phyloP scores from a whole-genome alignment of 2,329 filamentous ascomycete genomes.

The Sarocladiaceae sp. region DNA sequence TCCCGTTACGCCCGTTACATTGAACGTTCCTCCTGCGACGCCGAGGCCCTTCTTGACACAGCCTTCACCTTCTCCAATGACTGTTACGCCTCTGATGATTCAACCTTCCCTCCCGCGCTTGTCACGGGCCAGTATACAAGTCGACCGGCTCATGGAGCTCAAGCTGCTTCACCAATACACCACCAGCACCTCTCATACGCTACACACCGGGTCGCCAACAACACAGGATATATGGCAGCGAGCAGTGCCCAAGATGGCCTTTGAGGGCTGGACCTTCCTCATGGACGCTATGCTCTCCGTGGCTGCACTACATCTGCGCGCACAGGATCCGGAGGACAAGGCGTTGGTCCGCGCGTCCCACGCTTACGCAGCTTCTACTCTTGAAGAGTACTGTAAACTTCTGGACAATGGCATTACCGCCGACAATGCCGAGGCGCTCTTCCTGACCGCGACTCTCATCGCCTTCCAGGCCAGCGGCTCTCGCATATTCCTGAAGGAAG shows the following conservation, averaged over 20 bases:
- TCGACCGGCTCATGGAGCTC: conserved; percentile 50
- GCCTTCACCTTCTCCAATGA: conserved; percentile 16
- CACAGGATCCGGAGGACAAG: conserved; percentile 49
- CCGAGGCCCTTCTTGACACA: background rate
- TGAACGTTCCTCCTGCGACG: conserved; percentile 1
- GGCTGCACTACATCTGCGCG: conserved; percentile 56
- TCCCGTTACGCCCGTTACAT: conserved; percentile 1
- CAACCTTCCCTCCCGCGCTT: conserved; percentile 20
- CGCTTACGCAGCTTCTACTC: conserved; percentile 57
- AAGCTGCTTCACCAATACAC: conserved; percentile 61
- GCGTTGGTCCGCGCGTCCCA: conserved; percentile 56
- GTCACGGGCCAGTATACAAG: conserved; percentile 25
- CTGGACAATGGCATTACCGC: conserved; percentile 51
- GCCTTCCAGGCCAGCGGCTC: conserved; percentile 61
- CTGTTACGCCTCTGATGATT: conserved; percentile 28
- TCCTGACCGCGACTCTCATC: conserved; percentile 57
- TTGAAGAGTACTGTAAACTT: conserved; percentile 52
- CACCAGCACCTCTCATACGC: conserved; percentile 51
- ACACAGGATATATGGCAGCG: conserved; percentile 54
- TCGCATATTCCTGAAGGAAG: conserved; percentile 55
- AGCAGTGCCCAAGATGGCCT: conserved; percentile 55
- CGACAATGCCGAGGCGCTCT: conserved; percentile 55
- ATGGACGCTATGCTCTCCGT: conserved; percentile 60
- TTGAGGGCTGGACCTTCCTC: conserved; percentile 50
- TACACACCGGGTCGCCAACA: conserved; percentile 45